A percentile compares a stretch with the other conserved stretches of the same genome.
Evolutionary conservation across 2,329 filamentous ascomycete species (phyloP).

Genomic region (Penicillium sclerotigenum): DNA sequence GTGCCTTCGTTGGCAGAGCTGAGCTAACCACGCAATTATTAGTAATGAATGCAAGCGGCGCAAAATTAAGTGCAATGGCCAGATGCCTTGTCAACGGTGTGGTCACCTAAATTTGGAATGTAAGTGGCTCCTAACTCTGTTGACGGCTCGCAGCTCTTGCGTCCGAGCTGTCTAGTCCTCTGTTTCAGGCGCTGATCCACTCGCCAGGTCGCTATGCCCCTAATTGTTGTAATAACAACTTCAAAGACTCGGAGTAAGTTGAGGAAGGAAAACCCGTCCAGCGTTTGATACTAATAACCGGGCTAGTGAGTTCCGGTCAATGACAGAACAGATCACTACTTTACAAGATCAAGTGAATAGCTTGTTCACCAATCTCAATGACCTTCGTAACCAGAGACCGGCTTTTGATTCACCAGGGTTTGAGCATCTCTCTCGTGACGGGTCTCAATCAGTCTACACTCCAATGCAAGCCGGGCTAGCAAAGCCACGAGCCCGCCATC

Average conservation of each 20-base stretch:
- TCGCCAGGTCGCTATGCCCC: conserved; percentile 58
- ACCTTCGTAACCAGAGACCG: conserved; percentile 54
- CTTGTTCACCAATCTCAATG: conserved; percentile 69
- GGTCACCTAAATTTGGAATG: conserved; percentile 62
- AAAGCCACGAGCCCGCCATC: conserved; percentile 53
- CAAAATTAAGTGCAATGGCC: conserved; percentile 67
- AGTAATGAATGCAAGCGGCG: conserved; percentile 64
- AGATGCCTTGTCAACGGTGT: conserved; percentile 63
- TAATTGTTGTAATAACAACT: conserved; percentile 69
- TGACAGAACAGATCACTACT: conserved; percentile 68
- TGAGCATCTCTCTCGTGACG: conserved; percentile 38
- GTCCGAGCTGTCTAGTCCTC: not conserved
- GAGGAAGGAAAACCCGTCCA: not conserved
- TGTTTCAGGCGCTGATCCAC: conserved; percentile 1
- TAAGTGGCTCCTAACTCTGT: conserved; percentile 18
- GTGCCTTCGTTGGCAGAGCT: not conserved
- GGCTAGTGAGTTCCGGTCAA: conserved; percentile 70
- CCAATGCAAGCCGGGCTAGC: conserved; percentile 43
- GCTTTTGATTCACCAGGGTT: conserved; percentile 34
- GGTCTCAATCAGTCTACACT: conserved; percentile 39
- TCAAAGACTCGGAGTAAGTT: conserved; percentile 77
- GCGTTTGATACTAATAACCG: conserved; percentile 1
- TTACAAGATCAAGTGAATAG: conserved; percentile 82
- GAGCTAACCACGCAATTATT: conserved; percentile 12
- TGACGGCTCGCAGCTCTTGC: not conserved